These are phyloP conservation scores for Phytophthora capsici DNA, from an alignment of 352 stramenopile species.

Conservation along the genomic window DNA sequence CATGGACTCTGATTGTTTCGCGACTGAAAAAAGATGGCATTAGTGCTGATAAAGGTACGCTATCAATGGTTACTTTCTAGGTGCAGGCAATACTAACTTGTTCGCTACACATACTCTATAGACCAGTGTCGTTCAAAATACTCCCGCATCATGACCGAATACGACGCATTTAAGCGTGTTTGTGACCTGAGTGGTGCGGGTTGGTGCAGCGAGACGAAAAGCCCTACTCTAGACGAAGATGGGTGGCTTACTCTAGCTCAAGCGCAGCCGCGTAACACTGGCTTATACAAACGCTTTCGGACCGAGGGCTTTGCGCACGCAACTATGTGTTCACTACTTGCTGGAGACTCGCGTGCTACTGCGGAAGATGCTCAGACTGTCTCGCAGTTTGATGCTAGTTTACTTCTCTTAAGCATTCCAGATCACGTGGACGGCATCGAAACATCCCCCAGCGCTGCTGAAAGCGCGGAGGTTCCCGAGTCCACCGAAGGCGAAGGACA, in stretches of 20 bases:
- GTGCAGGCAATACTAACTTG: too few relatives aligned
- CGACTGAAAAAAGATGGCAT: not conserved
- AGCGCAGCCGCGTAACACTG: not conserved
- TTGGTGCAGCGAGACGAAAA: slow-evolving; percentile 2
- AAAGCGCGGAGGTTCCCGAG: too few relatives aligned
- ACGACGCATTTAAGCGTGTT: not conserved
- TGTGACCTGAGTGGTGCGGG: not conserved
- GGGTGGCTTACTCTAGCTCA: too few relatives aligned
- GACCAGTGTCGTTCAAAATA: too few relatives aligned
- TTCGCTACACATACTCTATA: too few relatives aligned
- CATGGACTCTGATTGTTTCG: slow-evolving; percentile 2
- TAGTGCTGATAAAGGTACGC: slow-evolving; percentile 10
- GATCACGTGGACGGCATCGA: too few relatives aligned
- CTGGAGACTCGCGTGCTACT: slow-evolving; percentile 3
- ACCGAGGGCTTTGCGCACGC: not conserved
- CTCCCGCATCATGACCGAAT: too few relatives aligned
- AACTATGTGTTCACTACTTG: not conserved
- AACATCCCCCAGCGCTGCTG: too few relatives aligned
- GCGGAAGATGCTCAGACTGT: slow-evolving; percentile 5
- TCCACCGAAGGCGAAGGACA: too few relatives aligned
- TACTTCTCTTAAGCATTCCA: too few relatives aligned
- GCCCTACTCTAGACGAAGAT: slow-evolving; percentile 10
- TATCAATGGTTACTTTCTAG: too few relatives aligned
- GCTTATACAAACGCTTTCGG: slow-evolving; percentile 10
- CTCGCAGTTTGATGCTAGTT: not conserved